Percentiles rank a stretch among this genome's conserved stretches.
Conservation (phyloP, 257 asterid genomes). For the Ocimum tenuiflorum region DNA sequence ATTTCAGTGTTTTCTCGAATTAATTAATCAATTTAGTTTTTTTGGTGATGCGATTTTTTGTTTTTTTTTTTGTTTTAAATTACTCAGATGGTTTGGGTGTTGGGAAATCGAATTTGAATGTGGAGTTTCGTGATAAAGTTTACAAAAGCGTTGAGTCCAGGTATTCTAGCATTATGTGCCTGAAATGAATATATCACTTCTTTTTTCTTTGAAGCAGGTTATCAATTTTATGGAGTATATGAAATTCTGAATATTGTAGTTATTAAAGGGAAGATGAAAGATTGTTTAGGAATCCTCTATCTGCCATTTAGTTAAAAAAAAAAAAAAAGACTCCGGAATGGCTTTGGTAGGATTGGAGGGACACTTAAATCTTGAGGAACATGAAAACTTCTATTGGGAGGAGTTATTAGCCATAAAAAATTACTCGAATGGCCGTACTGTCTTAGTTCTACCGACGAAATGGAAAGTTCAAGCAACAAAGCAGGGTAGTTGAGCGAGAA, state of each 20-base stretch:
- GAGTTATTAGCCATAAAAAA: background rate
- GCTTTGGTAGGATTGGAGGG: background rate
- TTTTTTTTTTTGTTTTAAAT: background rate
- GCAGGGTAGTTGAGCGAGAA: background rate
- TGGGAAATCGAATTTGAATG: conserved; percentile 47
- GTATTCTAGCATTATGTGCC: conserved; percentile 16
- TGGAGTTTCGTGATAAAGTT: conserved; percentile 58
- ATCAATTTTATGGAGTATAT: background rate
- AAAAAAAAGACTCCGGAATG: background rate
- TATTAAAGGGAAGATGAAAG: background rate
- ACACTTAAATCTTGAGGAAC: background rate
- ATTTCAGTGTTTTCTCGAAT: too few species aligned
- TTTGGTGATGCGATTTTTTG: too few species aligned
- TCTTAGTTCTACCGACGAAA: background rate
- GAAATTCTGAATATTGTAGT: background rate
- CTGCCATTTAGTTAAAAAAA: background rate
- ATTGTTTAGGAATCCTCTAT: background rate
- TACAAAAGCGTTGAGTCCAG: conserved; percentile 59
- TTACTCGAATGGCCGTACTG: background rate
- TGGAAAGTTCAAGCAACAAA: background rate
- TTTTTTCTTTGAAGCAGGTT: too few species aligned
- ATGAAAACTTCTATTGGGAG: background rate
- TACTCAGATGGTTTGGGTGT: conserved; percentile 52
- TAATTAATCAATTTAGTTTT: too few species aligned
- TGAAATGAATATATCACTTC: background rate